Evolutionary conservation across 495 filamentous ascomycete species (phyloP).

Genomic region (Aspergillus coremiiformis): DNA sequence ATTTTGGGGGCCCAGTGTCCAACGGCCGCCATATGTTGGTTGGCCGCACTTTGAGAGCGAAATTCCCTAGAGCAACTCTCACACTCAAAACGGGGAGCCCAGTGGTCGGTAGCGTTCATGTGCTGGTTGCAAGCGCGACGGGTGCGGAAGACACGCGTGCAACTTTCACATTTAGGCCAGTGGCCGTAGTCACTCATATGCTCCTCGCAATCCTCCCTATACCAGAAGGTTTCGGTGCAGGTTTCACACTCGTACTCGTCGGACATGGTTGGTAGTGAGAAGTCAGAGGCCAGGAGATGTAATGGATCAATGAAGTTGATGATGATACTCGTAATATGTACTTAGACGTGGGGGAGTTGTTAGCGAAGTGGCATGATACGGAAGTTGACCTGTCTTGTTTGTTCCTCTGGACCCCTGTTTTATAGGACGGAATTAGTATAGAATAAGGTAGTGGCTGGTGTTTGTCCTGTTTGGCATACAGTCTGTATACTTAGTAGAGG

Average conservation of each 20-base stretch:
- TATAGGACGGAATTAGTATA: too few relatives aligned
- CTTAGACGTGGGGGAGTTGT: too few relatives aligned
- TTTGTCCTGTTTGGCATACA: too few relatives aligned
- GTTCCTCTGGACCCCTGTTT: too few relatives aligned
- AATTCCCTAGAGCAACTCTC: slow-evolving; percentile 32
- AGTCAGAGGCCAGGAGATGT: too few relatives aligned
- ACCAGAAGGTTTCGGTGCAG: neutral
- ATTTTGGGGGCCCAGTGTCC: slow-evolving; percentile 24
- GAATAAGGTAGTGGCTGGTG: too few relatives aligned
- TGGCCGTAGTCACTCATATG: neutral
- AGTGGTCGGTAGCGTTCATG: slow-evolving; percentile 23
- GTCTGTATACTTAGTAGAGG: too few relatives aligned
- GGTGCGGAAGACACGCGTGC: slow-evolving; percentile 17
- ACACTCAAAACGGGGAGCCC: slow-evolving; percentile 24
- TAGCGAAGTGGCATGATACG: too few relatives aligned
- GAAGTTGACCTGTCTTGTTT: too few relatives aligned
- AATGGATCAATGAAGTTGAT: neutral
- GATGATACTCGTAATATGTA: neutral
- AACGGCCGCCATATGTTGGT: slow-evolving; percentile 32
- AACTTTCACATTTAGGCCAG: slow-evolving; percentile 25
- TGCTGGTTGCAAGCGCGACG: slow-evolving; percentile 19
- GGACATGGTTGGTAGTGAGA: too few relatives aligned
- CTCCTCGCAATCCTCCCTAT: neutral
- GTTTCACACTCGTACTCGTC: neutral
- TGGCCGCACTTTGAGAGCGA: slow-evolving; percentile 9